Percentiles rank a stretch among this genome's conserved stretches.
Conservation (phyloP, 441 rosid species). For the Capsella rubella region DNA sequence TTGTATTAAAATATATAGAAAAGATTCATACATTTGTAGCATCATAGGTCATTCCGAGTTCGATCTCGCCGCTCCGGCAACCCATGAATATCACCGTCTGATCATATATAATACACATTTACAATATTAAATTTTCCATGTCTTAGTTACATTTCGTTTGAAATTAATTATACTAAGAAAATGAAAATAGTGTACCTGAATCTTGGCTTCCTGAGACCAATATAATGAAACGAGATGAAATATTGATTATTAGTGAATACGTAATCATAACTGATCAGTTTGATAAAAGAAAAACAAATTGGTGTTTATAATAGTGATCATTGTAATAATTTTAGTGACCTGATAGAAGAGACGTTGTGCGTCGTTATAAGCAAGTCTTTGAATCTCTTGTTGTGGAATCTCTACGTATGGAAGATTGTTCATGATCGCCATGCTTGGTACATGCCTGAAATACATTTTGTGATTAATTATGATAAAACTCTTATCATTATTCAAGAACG, state of each 20-base stretch:
- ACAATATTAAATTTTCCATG: not conserved
- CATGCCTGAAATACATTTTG: constrained; percentile 38
- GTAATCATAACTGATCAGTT: not conserved
- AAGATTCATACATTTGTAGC: constrained; percentile 50
- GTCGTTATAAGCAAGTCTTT: constrained; percentile 45
- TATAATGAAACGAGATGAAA: constrained; percentile 30
- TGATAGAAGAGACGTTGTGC: constrained; percentile 70
- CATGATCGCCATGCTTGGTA: constrained; percentile 79
- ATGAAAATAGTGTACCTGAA: constrained; percentile 60
- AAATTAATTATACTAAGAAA: not conserved
- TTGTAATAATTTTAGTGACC: constrained; percentile 45
- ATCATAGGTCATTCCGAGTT: constrained; percentile 66
- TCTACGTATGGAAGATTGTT: constrained; percentile 60
- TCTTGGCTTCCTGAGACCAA: constrained; percentile 73
- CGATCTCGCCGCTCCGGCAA: constrained; percentile 84
- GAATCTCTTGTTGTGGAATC: constrained; percentile 53
- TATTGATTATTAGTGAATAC: not conserved
- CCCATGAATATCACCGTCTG: constrained; percentile 87
- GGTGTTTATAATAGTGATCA: not conserved
- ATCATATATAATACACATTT: constrained; percentile 6
- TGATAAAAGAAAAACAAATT: not conserved
- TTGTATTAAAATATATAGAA: not conserved
- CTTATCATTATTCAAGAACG: not conserved
- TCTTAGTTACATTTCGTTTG: constrained; percentile 8
- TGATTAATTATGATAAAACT: not conserved